phyloP scores from a whole-genome alignment of 345 rosid genomes.

The Cochlearia excelsa region DNA sequence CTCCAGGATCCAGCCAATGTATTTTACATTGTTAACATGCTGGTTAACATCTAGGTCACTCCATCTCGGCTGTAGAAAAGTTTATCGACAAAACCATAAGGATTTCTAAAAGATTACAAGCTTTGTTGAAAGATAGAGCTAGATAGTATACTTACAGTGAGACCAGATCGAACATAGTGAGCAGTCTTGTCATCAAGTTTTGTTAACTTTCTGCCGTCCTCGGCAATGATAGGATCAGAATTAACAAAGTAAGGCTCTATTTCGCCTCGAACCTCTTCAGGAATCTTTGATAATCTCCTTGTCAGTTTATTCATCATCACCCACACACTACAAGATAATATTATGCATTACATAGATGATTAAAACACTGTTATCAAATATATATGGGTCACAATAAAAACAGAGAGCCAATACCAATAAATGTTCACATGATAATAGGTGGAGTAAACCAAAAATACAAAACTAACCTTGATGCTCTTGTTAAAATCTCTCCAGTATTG shows the following conservation, averaged over 20 bases:
- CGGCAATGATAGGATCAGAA: constrained; percentile 66
- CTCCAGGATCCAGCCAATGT: constrained; percentile 97
- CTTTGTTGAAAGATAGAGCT: background rate
- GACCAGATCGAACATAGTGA: constrained; percentile 66
- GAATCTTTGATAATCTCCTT: constrained; percentile 85
- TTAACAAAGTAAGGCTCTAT: constrained; percentile 72
- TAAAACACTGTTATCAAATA: constrained; percentile 11
- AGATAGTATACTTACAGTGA: constrained; percentile 57
- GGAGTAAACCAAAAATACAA: constrained; percentile 14
- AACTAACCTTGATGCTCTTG: constrained; percentile 85
- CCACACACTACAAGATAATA: constrained; percentile 68
- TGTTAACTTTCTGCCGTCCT: constrained; percentile 81
- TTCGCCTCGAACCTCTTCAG: constrained; percentile 86
- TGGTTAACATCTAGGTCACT: constrained; percentile 95
- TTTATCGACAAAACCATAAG: constrained; percentile 7
- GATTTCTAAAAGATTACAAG: constrained; percentile 4
- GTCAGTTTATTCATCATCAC: constrained; percentile 99
- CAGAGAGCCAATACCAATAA: constrained; percentile 6
- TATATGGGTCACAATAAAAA: background rate
- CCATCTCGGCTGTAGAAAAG: constrained; percentile 78
- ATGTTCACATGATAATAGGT: background rate
- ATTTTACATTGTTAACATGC: constrained; percentile 98
- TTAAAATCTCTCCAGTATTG: constrained; percentile 71
- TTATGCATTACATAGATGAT: constrained; percentile 15
- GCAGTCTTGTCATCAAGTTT: constrained; percentile 81